Percentiles rank a stretch among this genome's conserved stretches.
phyloP scores from a whole-genome alignment of 1,284 basidiomycete species.

The Sanguinoderma infundibulare region DNA sequence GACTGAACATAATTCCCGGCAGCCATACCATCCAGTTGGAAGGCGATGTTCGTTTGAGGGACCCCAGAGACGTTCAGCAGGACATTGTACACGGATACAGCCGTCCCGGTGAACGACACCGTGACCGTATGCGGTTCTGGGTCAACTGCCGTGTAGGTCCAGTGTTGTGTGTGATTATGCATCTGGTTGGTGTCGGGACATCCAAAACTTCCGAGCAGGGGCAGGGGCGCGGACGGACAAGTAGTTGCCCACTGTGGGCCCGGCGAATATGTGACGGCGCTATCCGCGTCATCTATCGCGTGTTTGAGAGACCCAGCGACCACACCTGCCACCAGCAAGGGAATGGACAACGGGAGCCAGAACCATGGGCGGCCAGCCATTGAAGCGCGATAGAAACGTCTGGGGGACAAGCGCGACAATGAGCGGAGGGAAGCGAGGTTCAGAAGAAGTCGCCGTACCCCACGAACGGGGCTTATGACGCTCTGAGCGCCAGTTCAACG shows the following conservation, averaged over 20 bases:
- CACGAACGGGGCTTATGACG: not conserved
- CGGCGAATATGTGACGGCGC: not conserved
- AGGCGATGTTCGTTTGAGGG: not conserved
- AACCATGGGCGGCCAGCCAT: not conserved
- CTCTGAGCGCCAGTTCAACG: not conserved
- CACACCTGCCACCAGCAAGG: not conserved
- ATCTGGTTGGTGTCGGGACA: not conserved
- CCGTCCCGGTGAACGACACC: constrained; percentile 10
- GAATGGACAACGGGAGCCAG: not conserved
- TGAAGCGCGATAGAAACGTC: not conserved
- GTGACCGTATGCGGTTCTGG: not conserved
- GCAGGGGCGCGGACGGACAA: not conserved
- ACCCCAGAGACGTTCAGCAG: not conserved
- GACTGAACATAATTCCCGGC: not conserved
- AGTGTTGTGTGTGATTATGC: not conserved
- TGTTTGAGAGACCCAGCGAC: not conserved
- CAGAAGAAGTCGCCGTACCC: not conserved
- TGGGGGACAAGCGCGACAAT: not conserved
- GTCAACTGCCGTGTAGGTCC: not conserved
- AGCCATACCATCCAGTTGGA: not conserved
- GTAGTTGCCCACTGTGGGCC: not conserved
- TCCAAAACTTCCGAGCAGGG: too few relatives aligned
- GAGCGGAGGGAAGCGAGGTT: not conserved
- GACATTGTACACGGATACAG: constrained; percentile 12
- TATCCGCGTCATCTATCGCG: constrained; percentile 7